Percentiles rank a stretch among this genome's conserved stretches.
These are phyloP conservation scores for Metschnikowia amazonensis DNA, from an alignment of 805 yeast species.

Conservation along the genomic window DNA sequence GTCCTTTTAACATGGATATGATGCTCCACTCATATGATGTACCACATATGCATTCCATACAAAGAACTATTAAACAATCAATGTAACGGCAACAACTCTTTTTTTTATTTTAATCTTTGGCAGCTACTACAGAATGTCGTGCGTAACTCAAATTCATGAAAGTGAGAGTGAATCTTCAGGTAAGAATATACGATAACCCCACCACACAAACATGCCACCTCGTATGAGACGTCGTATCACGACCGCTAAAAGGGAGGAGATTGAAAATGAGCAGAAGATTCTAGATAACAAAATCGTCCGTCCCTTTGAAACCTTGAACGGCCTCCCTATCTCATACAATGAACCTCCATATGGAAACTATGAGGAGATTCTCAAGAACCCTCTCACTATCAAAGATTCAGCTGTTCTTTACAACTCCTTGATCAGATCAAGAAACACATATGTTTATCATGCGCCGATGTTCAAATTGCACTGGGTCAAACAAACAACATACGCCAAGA, in stretches of 20 bases:
- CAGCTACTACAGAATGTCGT: background rate
- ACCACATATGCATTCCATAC: background rate
- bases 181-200: background rate
- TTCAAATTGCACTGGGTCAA: conserved; percentile 80
- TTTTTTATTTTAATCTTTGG: no score
- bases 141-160: background rate
- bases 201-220: conserved; percentile 30
- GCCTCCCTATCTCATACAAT: conserved; percentile 62
- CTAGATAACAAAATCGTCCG: conserved; percentile 38
- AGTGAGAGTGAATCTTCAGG: background rate
- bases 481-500: conserved; percentile 54
- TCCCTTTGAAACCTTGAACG: conserved; percentile 65
- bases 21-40: background rate
- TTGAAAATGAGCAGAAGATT: conserved; percentile 38
- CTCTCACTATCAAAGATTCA: conserved; percentile 67
- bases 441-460: conserved; percentile 60
- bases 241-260: conserved; percentile 38
- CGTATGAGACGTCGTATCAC: conserved; percentile 45
- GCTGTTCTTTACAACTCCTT: conserved; percentile 70
- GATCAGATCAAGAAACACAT: conserved; percentile 61
- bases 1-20: conserved; percentile 4
- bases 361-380: conserved; percentile 51
- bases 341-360: conserved; percentile 58
- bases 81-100: no score
- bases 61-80: background rate